These are phyloP conservation scores for Geranium incanum DNA, from an alignment of 441 rosid genomes.

Conservation along the genomic window DNA sequence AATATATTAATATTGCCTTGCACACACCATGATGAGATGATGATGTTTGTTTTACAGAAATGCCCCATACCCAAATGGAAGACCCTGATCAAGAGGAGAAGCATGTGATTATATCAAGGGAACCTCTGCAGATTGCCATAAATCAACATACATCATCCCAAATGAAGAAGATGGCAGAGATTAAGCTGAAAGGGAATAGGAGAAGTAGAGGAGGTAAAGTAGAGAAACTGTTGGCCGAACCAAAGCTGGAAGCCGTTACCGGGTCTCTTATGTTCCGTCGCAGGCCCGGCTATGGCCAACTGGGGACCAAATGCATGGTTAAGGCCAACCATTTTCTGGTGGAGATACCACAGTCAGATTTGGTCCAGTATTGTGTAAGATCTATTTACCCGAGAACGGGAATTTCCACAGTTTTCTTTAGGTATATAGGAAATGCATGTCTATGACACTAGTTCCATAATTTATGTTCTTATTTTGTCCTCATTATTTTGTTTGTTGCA, in stretches of 20 bases:
- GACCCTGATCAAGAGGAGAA: conserved; percentile 22
- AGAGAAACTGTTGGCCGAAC: conserved; percentile 17
- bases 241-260: conserved; percentile 8
- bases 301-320: conserved; percentile 37
- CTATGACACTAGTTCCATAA: not conserved
- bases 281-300: conserved; percentile 38
- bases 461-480: not conserved
- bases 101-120: conserved; percentile 11
- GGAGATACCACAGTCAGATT: conserved; percentile 32
- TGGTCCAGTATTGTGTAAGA: conserved; percentile 42
- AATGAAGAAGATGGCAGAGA: conserved; percentile 15
- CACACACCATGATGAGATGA: conserved; percentile 6
- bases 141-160: not conserved
- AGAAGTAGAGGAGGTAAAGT: conserved; percentile 19
- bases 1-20: conserved; percentile 7
- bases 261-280: conserved; percentile 21
- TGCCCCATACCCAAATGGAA: conserved; percentile 23
- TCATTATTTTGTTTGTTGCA: not conserved
- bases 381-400: not conserved
- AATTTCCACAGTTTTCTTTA: not conserved
- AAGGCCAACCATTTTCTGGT: conserved; percentile 55
- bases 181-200: conserved; percentile 18
- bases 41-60: conserved; percentile 22
- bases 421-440: conserved; percentile 1
- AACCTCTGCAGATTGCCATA: not conserved